A percentile compares a stretch with the other conserved stretches of the same genome.
Conservation (phyloP, 257 asterid genomes). For the Petrea volubilis region DNA sequence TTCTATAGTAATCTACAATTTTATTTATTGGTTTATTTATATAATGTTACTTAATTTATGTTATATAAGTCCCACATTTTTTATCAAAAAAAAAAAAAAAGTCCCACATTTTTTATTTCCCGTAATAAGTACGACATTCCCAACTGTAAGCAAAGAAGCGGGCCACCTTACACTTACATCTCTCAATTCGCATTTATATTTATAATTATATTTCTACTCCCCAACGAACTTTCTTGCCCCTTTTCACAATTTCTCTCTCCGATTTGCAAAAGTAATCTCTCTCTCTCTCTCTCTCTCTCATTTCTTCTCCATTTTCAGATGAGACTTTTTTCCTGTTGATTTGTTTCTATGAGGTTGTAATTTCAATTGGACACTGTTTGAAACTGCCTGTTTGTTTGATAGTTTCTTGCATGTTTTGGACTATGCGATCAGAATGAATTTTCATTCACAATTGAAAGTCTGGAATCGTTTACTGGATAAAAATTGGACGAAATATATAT, state of each 20-base stretch:
- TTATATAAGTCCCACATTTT: too few species aligned
- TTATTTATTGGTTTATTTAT: too few species aligned
- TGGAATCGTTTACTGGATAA: background rate
- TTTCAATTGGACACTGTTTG: background rate
- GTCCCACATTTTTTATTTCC: too few species aligned
- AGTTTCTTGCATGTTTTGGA: background rate
- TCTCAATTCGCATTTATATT: too few species aligned
- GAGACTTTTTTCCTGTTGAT: background rate
- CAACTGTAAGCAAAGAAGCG: background rate
- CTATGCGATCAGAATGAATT: background rate
- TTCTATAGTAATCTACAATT: too few species aligned
- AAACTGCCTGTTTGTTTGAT: background rate
- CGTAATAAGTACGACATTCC: background rate
- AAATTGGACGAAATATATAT: background rate
- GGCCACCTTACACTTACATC: background rate
- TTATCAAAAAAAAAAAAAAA: too few species aligned
- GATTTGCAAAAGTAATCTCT: slow-evolving; percentile 5
- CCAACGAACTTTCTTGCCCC: background rate
- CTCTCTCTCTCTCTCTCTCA: too few species aligned
- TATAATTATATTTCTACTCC: background rate
- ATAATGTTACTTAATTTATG: too few species aligned
- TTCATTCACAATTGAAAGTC: background rate
- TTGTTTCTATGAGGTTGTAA: background rate
- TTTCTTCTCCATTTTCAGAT: background rate
- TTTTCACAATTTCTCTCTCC: background rate